These are phyloP conservation scores for Capsicum chinense DNA, from an alignment of 257 asterid genomes.

Conservation along the genomic window DNA sequence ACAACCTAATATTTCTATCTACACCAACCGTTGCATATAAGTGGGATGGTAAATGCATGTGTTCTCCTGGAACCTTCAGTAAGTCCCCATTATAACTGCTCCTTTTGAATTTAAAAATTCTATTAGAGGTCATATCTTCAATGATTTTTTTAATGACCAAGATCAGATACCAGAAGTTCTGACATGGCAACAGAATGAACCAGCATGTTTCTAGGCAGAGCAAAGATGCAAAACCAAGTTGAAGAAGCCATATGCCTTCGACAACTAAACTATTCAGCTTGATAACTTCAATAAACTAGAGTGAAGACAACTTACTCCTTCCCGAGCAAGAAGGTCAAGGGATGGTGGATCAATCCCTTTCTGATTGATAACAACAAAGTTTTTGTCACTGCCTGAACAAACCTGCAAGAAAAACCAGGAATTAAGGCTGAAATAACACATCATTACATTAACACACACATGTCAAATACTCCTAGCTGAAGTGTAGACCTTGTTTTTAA, in stretches of 20 bases:
- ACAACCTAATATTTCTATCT: slow-evolving; percentile 6
- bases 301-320: slow-evolving; percentile 71
- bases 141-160: neutral
- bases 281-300: neutral
- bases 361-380: slow-evolving; percentile 88
- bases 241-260: neutral
- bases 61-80: slow-evolving; percentile 16
- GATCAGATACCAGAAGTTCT: neutral
- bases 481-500: slow-evolving; percentile 74
- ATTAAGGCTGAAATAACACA: slow-evolving; percentile 31
- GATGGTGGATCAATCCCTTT: slow-evolving; percentile 99
- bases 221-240: slow-evolving; percentile 6
- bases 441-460: neutral
- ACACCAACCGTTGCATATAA: neutral
- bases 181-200: slow-evolving; percentile 23
- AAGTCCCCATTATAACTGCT: neutral
- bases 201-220: slow-evolving; percentile 14
- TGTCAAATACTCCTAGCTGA: slow-evolving; percentile 14
- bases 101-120: neutral
- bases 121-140: neutral
- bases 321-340: slow-evolving; percentile 91
- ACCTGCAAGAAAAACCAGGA: slow-evolving; percentile 56
- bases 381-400: slow-evolving; percentile 67
- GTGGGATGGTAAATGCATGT: neutral
- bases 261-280: neutral